These are phyloP conservation scores for Cadophora sp. DNA, from an alignment of 2,329 filamentous ascomycete species.

Conservation along the genomic window DNA sequence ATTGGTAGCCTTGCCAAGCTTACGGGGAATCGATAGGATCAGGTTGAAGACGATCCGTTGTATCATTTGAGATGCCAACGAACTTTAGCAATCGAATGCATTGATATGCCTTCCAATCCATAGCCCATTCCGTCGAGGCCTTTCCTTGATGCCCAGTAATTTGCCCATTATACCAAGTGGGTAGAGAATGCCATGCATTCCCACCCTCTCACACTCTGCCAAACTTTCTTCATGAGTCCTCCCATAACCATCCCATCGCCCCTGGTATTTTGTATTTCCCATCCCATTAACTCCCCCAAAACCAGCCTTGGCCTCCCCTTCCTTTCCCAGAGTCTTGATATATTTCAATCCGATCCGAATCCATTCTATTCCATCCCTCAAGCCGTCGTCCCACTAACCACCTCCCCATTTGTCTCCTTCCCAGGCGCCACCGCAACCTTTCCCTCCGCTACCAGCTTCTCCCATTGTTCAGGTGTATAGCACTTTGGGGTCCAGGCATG, in stretches of 20 bases:
- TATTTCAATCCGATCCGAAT: neutral
- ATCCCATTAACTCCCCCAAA: neutral
- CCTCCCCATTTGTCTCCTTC: conserved; percentile 43
- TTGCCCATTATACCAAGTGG: neutral
- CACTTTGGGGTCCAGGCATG: conserved; percentile 82
- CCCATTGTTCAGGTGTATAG: conserved; percentile 77
- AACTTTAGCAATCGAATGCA: no score
- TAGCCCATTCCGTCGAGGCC: neutral
- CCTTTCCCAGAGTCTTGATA: neutral
- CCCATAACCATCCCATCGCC: neutral
- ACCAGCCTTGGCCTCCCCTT: neutral
- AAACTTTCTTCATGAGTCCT: neutral
- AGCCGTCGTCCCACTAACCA: conserved; percentile 43
- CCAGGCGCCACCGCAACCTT: conserved; percentile 40
- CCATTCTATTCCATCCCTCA: conserved; percentile 30
- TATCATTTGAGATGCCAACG: no score
- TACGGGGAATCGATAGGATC: no score
- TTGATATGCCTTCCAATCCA: no score
- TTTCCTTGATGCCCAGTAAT: neutral
- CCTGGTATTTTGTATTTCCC: neutral
- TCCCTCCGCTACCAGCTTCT: conserved; percentile 59
- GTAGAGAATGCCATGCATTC: neutral
- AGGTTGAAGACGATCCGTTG: no score
- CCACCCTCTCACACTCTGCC: neutral
- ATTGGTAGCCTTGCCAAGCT: neutral